phyloP scores from a whole-genome alignment of 257 asterid genomes.

The Nicotiana knightiana region DNA sequence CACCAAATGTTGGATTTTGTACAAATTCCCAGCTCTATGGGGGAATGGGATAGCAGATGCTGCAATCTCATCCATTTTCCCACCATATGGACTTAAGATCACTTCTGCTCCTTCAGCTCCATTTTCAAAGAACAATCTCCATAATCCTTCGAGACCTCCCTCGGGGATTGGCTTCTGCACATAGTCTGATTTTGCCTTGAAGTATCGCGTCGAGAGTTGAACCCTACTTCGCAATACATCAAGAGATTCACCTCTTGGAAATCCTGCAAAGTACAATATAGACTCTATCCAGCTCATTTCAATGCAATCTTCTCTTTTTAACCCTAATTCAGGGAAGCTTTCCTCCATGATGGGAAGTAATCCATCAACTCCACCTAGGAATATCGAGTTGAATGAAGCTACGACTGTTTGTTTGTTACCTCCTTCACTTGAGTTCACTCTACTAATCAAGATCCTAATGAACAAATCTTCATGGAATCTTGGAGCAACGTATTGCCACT shows the following conservation, averaged over 20 bases:
- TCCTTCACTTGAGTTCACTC: background rate
- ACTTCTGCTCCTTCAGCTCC: background rate
- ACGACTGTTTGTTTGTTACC: background rate
- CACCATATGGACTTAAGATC: constrained; percentile 11
- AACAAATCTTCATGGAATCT: constrained; percentile 10
- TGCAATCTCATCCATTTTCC: constrained; percentile 7
- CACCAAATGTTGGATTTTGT: constrained; percentile 7
- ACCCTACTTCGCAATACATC: background rate
- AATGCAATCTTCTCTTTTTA: background rate
- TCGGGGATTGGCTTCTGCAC: background rate
- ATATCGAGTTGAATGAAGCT: constrained; percentile 8
- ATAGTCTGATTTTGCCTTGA: constrained; percentile 15
- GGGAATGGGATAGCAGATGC: constrained; percentile 5
- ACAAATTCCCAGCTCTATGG: constrained; percentile 8
- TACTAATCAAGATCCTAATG: background rate
- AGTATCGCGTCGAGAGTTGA: background rate
- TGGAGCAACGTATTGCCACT: constrained; percentile 13
- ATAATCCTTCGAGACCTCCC: constrained; percentile 5
- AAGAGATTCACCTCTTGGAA: background rate
- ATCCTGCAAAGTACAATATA: constrained; percentile 6
- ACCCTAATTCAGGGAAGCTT: constrained; percentile 1
- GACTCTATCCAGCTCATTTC: constrained; percentile 17
- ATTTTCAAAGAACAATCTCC: background rate
- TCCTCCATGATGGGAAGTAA: constrained; percentile 7
- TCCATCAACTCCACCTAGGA: background rate